Evolutionary conservation across 2,329 filamentous ascomycete species (phyloP).

Genomic region (Talaromyces piceae): DNA sequence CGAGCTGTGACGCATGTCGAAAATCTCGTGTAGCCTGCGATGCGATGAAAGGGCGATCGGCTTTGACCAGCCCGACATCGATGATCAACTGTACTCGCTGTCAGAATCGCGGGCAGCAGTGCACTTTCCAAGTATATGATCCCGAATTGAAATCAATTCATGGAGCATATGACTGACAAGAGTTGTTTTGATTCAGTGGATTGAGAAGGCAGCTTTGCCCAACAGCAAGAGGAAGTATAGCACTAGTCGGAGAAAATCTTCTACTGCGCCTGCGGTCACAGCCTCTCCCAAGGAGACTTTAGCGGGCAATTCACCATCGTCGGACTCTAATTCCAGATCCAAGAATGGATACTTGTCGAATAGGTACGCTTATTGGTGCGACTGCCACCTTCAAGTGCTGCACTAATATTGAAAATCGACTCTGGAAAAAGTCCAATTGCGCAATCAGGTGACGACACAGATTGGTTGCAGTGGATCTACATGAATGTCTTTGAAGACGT

Average conservation of each 20-base stretch:
- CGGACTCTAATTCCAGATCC: neutral
- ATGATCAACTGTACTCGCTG: slow-evolving; percentile 16
- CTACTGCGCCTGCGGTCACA: neutral
- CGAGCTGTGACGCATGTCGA: slow-evolving; percentile 28
- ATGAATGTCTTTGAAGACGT: slow-evolving; percentile 32
- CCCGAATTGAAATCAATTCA: neutral
- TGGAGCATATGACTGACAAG: neutral
- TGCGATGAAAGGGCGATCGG: slow-evolving; percentile 16
- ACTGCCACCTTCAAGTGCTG: neutral
- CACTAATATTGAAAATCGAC: neutral
- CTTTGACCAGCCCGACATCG: slow-evolving; percentile 14
- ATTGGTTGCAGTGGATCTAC: slow-evolving; percentile 25
- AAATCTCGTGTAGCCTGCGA: slow-evolving; percentile 25
- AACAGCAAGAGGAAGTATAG: slow-evolving; percentile 11
- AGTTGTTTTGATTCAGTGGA: slow-evolving; percentile 3
- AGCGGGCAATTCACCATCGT: neutral
- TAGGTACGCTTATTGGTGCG: neutral
- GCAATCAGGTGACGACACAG: slow-evolving; percentile 1
- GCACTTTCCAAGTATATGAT: slow-evolving; percentile 13
- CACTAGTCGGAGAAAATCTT: neutral
- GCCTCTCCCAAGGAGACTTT: neutral
- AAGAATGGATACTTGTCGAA: neutral
- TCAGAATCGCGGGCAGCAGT: slow-evolving; percentile 14
- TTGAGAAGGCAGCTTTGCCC: slow-evolving; percentile 7
- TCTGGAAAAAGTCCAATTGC: neutral